Base-by-base conservation (phyloP, 2,329 filamentous ascomycete genomes). In the Aspergillus sp. region DNA sequence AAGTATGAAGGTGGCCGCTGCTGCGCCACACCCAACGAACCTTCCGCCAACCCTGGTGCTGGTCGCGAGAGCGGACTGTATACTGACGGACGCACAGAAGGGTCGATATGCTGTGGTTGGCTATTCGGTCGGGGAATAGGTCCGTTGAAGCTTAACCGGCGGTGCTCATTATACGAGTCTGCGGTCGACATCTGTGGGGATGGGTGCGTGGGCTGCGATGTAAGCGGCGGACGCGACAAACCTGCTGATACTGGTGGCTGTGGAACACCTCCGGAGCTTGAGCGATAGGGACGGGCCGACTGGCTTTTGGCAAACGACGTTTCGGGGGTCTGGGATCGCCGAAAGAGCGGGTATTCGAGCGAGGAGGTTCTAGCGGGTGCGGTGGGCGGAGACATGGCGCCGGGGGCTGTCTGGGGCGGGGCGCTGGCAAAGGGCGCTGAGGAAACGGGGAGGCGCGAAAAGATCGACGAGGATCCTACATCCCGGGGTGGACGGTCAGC, bases 261-360 rank as follows among this genome's bases (percentile, higher is more conserved):
- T 1, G 59, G 51, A 10, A 58, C 54, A 9, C 62, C 60, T 7
- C 64, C 63, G 0, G 67, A 69, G 33, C 60, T 60, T 28, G 67
- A 65, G 34, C 65, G 59, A 37, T 67, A 69, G 2, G 61, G 56
- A 9, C 66, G 61, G 11, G 56, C 53, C 6, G 57, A 47, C 33
- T 59, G 57, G 7, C 56, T 56, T 51, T 63, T 81, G 73, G 67
- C 81, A 79, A 43, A 75, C 37, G 76, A 72, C 48, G 83, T 81
- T 36, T 89, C 85, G n/a, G 86, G 86, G 0, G 85, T 89, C 45
- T 86, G 82, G 2, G 85, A 85, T 47, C 85, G 75, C 49, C 83
- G 76, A 61, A 78, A 85, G 5, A 77, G 74, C 40, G 69, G 71
- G 52, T 85, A 85, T 12, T 86, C 83, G 47, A 79, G 66, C 0